Percentiles rank a stretch among this genome's conserved stretches.
These are phyloP conservation scores for Agaricales sp. DNA, from an alignment of 1,284 basidiomycete species.

Conservation along the genomic window DNA sequence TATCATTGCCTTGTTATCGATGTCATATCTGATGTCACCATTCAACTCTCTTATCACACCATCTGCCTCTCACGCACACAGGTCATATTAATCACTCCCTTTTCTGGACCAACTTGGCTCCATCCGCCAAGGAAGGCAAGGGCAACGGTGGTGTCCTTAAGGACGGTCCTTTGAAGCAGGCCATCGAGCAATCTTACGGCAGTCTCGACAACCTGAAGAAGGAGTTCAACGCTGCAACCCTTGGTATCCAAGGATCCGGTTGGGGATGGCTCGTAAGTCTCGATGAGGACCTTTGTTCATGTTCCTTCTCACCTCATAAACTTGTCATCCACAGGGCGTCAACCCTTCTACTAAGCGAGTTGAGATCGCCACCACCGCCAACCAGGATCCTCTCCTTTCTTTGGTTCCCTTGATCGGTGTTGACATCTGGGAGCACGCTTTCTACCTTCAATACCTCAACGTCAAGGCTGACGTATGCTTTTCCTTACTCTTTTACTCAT, in stretches of 20 bases:
- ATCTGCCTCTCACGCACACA: conserved; percentile 18
- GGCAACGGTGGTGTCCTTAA: conserved; percentile 54
- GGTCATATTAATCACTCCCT: conserved; percentile 88
- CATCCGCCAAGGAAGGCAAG: conserved; percentile 34
- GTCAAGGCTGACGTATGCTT: conserved; percentile 55
- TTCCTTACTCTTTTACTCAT: conserved; percentile 12
- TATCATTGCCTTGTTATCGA: not conserved
- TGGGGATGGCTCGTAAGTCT: conserved; percentile 85
- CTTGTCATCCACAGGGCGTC: conserved; percentile 35
- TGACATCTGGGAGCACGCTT: conserved; percentile 82
- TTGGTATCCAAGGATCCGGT: conserved; percentile 82
- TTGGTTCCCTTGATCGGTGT: conserved; percentile 79
- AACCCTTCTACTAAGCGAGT: conserved; percentile 56
- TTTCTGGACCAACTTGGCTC: conserved; percentile 89
- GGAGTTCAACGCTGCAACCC: conserved; percentile 67
- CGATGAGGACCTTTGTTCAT: conserved; percentile 1
- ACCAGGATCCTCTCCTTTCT: conserved; percentile 82
- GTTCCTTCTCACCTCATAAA: conserved; percentile 1
- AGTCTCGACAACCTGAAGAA: conserved; percentile 59
- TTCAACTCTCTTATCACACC: conserved; percentile 13
- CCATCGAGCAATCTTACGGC: conserved; percentile 60
- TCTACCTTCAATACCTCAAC: conserved; percentile 73
- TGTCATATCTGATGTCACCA: not conserved
- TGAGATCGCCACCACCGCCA: conserved; percentile 70
- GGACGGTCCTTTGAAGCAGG: conserved; percentile 58